These are phyloP conservation scores for Aspergillus sparsus DNA, from an alignment of 495 filamentous ascomycete species.

Conservation along the genomic window DNA sequence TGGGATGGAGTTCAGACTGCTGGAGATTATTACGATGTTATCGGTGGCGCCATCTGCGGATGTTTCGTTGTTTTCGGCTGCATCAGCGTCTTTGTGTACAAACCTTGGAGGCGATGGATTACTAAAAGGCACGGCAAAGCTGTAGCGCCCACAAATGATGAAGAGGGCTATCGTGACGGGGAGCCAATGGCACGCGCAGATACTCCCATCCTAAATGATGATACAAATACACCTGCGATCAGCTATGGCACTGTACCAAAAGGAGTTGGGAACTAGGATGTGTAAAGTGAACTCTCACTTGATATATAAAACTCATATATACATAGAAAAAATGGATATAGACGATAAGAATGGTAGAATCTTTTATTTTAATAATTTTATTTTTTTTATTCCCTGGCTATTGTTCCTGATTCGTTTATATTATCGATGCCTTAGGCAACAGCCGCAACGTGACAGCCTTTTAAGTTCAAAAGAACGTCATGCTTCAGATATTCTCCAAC, in stretches of 20 bases:
- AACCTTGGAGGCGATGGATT: conserved; percentile 71
- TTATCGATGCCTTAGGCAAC: too few relatives aligned
- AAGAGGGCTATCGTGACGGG: conserved; percentile 30
- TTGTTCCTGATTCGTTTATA: too few relatives aligned
- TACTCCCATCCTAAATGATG: conserved; percentile 12
- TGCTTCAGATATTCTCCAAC: too few relatives aligned
- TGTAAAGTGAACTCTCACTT: not conserved
- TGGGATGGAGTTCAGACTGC: conserved; percentile 81
- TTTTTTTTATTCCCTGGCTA: too few relatives aligned
- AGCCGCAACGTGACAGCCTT: too few relatives aligned
- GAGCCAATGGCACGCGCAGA: conserved; percentile 6
- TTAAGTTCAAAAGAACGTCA: too few relatives aligned
- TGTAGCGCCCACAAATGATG: conserved; percentile 18
- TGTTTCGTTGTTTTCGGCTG: conserved; percentile 76
- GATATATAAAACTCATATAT: too few relatives aligned
- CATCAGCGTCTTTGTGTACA: conserved; percentile 69
- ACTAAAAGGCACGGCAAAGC: conserved; percentile 44
- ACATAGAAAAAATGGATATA: too few relatives aligned
- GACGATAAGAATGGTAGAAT: too few relatives aligned
- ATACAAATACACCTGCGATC: not conserved
- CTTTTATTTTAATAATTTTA: too few relatives aligned
- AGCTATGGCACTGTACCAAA: conserved; percentile 20
- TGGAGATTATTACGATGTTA: conserved; percentile 81
- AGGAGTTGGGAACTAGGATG: conserved; percentile 4
- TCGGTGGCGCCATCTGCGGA: conserved; percentile 82